Percentiles rank a stretch among this genome's conserved stretches.
Evolutionary conservation across 176 grass and related monocot species (phyloP).

Genomic region (Dendrocalamus sinicus): DNA sequence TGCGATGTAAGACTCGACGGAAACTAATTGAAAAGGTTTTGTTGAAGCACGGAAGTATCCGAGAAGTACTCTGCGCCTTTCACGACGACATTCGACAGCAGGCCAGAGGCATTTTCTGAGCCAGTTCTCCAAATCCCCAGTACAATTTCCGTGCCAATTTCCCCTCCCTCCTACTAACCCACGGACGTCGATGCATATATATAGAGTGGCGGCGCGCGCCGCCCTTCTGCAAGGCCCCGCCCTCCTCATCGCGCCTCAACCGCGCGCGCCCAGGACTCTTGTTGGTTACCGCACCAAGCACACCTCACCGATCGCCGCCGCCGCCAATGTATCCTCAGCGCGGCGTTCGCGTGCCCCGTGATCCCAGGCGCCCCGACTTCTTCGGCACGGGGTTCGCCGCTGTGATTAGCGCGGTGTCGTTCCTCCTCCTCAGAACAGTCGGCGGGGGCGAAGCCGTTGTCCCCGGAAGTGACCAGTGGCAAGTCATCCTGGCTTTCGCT

Average conservation of each 20-base stretch:
- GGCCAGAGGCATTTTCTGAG: not conserved
- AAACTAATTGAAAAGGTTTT: not conserved
- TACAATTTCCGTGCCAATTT: not conserved
- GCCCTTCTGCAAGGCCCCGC: too few relatives aligned
- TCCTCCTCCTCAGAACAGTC: not conserved
- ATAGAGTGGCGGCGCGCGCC: too few relatives aligned
- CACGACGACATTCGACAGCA: not conserved
- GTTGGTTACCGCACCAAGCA: too few relatives aligned
- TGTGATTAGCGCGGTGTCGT: not conserved
- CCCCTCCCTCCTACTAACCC: not conserved
- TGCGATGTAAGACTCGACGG: not conserved
- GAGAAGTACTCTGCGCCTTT: not conserved
- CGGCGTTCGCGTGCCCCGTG: too few relatives aligned
- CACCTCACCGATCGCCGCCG: too few relatives aligned
- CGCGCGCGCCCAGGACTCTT: too few relatives aligned
- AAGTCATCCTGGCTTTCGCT: conserved; percentile 21
- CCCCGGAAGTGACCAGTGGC: not conserved
- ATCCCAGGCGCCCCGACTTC: not conserved
- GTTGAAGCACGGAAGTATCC: not conserved
- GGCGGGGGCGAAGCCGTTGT: not conserved
- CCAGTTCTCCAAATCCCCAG: not conserved
- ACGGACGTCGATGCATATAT: too few relatives aligned
- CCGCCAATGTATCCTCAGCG: too few relatives aligned
- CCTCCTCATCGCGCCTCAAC: too few relatives aligned
- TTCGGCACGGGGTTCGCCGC: not conserved